Evolutionary conservation across 441 rosid species (phyloP), one percentile per base, ranked within the genome.

Genomic region (Theobroma grandiflorum): DNA sequence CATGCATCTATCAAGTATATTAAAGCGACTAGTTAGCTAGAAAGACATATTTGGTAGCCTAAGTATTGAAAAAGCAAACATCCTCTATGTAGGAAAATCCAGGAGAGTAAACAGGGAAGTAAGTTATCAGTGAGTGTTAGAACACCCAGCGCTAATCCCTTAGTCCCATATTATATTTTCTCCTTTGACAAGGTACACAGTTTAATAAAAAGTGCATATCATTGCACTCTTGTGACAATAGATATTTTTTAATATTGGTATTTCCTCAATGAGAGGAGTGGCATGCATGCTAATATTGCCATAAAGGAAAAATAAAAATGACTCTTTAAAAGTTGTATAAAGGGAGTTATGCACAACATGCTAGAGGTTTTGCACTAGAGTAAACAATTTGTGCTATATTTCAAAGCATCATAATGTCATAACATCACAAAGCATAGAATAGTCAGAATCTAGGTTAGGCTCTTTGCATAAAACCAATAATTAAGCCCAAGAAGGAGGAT

Each of bases 101-200:
- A 68, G 52, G 58, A 69, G 74, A 47, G 74, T 12, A 70, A 70
- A 70, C 74, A 70, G 6, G 74, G 57, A 49, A 70, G 58, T 47
- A 70, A 70, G 7, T 70, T 26, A 37, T 47, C 74, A 26, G 47
- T 38, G 18, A 40, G 6, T 40, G 42, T 40, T 40, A 0, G 42
- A 40, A 6, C 42, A 40, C 42, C 5, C 6, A 1, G 6, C 2
- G 6, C 42, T 40, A 40, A 3, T 40, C 42, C 42, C 42, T 40
- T 40, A 3, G 6, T 40, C 42, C 6, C 42, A 40, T 40, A 6
- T 40, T 40, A 40, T 6, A 40, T 40, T 40, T 6, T 40, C 42
- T 6, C 58, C 42, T 70, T 47, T 26, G 74, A 70, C 26, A 43
- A 71, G 43, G 75, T 71, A 31, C 42, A 2, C 4, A 40, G 42